Evolutionary conservation across 1,284 basidiomycete species (phyloP).

Genomic region (Apiotrichum domesticum): DNA sequence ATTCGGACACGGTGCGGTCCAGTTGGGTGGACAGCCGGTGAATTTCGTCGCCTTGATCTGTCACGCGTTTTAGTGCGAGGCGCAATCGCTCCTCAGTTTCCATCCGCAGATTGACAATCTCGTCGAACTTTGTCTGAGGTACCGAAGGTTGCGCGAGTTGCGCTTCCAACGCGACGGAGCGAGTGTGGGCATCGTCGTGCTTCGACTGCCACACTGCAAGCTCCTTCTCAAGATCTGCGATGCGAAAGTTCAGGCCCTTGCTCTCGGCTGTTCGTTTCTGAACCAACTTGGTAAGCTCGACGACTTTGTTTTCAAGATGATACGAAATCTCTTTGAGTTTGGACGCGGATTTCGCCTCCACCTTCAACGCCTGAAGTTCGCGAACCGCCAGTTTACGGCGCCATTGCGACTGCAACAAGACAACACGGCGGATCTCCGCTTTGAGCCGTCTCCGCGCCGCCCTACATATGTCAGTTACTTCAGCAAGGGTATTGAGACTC

Average conservation of each 20-base stretch:
- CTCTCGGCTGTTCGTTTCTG: constrained; percentile 89
- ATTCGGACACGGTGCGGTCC: constrained; percentile 50
- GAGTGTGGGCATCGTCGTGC: constrained; percentile 80
- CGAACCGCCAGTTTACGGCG: constrained; percentile 82
- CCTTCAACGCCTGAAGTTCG: constrained; percentile 73
- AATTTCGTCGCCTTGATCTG: constrained; percentile 80
- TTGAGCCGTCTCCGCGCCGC: constrained; percentile 60
- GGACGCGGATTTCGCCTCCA: constrained; percentile 91
- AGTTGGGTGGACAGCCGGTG: constrained; percentile 74
- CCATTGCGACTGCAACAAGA: constrained; percentile 86
- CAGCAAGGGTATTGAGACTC: constrained; percentile 42
- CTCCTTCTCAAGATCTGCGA: constrained; percentile 76
- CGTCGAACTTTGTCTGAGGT: constrained; percentile 68
- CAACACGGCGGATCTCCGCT: constrained; percentile 64
- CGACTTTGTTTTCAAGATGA: constrained; percentile 96
- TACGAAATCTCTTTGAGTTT: constrained; percentile 99
- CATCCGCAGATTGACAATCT: constrained; percentile 67
- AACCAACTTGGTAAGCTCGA: constrained; percentile 94
- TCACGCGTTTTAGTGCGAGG: constrained; percentile 63
- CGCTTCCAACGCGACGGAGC: constrained; percentile 66
- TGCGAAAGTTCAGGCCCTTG: constrained; percentile 71
- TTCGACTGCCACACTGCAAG: constrained; percentile 76
- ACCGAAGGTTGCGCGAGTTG: constrained; percentile 68
- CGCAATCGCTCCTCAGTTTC: constrained; percentile 77
- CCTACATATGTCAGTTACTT: constrained; percentile 46